These are phyloP conservation scores for Penicillium bialowiezense DNA, from an alignment of 495 filamentous ascomycete species.

Conservation along the genomic window DNA sequence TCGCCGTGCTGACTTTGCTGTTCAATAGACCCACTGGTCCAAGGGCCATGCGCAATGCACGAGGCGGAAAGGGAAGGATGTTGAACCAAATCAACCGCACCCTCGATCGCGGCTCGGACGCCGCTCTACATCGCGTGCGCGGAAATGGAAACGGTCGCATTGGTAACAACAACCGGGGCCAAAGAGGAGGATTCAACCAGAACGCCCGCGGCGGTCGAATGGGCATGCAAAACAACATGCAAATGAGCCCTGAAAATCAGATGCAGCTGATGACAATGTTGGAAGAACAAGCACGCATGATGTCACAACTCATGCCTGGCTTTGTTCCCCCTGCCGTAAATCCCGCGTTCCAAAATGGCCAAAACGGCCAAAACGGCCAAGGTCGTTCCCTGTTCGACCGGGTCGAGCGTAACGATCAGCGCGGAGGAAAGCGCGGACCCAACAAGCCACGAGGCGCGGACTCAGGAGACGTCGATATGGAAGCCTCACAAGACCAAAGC, in stretches of 20 bases:
- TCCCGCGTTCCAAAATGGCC: conserved; percentile 49
- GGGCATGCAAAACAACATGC: conserved; percentile 53
- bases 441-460: conserved; percentile 23
- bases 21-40: conserved; percentile 80
- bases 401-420: conserved; percentile 51
- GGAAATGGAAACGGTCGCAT: conserved; percentile 73
- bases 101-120: conserved; percentile 75
- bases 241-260: conserved; percentile 65
- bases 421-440: conserved; percentile 33
- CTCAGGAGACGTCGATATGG: conserved; percentile 40
- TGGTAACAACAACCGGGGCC: conserved; percentile 66
- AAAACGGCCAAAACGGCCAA: conserved; percentile 25
- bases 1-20: conserved; percentile 14
- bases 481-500: conserved; percentile 53
- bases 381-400: conserved; percentile 79
- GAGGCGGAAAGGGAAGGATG: conserved; percentile 66
- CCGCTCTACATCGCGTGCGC: conserved; percentile 77
- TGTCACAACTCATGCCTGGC: conserved; percentile 62
- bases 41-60: conserved; percentile 85
- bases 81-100: conserved; percentile 82
- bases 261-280: conserved; percentile 80
- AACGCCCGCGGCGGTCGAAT: conserved; percentile 48
- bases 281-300: conserved; percentile 86
- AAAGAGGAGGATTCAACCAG: conserved; percentile 65
- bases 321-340: conserved; percentile 50